Base-by-base conservation (phyloP, 1,284 basidiomycete species). In the Melampsora americana region DNA sequence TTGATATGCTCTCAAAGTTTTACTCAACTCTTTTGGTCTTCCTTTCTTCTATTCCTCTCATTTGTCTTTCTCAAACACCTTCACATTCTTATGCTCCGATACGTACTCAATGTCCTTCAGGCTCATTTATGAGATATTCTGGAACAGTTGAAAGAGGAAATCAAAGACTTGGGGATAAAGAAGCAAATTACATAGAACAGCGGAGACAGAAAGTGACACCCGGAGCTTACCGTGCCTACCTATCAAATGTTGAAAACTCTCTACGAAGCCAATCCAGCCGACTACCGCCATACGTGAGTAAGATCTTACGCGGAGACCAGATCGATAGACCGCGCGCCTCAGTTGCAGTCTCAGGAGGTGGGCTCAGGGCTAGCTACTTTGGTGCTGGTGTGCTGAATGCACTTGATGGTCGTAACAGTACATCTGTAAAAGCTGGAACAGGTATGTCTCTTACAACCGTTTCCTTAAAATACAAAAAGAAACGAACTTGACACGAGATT, bases 291-390 rank as follows among this genome's bases (percentile, higher is more conserved):
- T 70, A 70, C 48, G 69, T 62, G 26, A 42, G 44, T 18, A 70
- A 39, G 12, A 70, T 70, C 46, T 11, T 69, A n/a, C 50, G 53
- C 42, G 69, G 69, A 18, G 30, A 61, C 28, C 35, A 70, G 5
- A 42, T 62, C 20, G 56, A 48, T 16, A 70, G 69, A 48, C 53
- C 53, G 12, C 53, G 16, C n/a, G 69, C 62, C 6, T 70, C 69
- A 56, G 59, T 48, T 16, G 42, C 56, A 16, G 7, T 62, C 9
- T 70, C 69, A 23, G 69, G 69, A 42, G 69, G 69, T 35, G 88
- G 88, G 0, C 84, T 87, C 59, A 84, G 89, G 46, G 85, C 88
- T 0, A 87, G 89, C 0, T 86, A 86, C 78, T 89, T 86, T 77
- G 88, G 86, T 5, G 89, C 89, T 0, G 87, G 84, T 20, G 85